Percentiles rank a stretch among this genome's conserved stretches.
phyloP scores from a whole-genome alignment of 2,329 filamentous ascomycete genomes.

The Curvularia sp. region DNA sequence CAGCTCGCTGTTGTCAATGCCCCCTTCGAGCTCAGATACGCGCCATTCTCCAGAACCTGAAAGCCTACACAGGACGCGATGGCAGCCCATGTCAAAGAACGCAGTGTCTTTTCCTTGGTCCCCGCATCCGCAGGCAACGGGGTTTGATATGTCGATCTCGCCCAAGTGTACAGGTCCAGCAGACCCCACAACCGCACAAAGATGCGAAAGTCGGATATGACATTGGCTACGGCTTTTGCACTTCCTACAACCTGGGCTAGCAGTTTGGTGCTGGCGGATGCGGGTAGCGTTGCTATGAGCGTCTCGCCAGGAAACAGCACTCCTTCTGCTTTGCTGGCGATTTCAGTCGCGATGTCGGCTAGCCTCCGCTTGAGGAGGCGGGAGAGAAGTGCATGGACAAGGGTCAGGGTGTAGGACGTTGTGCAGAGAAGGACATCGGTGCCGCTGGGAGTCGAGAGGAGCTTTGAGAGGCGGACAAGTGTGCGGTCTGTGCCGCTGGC shows the following conservation, averaged over 20 bases:
- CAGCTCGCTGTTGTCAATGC: conserved; percentile 63
- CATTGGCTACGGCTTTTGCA: conserved; percentile 62
- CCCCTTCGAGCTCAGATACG: conserved; percentile 77
- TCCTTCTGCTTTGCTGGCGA: conserved; percentile 49
- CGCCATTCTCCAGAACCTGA: conserved; percentile 83
- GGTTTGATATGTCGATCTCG: conserved; percentile 53
- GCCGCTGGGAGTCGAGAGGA: conserved; percentile 52
- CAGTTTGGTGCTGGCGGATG: conserved; percentile 41
- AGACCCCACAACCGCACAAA: conserved; percentile 80
- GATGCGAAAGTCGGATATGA: conserved; percentile 75
- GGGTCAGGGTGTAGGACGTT: conserved; percentile 54
- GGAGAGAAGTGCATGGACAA: conserved; percentile 52
- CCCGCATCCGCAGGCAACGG: conserved; percentile 30
- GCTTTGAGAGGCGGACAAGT: conserved; percentile 44
- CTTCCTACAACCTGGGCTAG: conserved; percentile 44
- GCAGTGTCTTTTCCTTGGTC: conserved; percentile 39
- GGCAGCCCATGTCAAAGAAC: conserved; percentile 69
- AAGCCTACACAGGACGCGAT: conserved; percentile 72
- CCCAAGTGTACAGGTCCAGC: conserved; percentile 75
- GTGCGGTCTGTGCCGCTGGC: conserved; percentile 40
- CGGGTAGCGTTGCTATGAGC: conserved; percentile 49
- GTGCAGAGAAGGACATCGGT: conserved; percentile 55
- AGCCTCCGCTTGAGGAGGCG: conserved; percentile 49
- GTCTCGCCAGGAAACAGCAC: conserved; percentile 54
- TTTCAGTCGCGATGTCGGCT: conserved; percentile 43